Conservation (phyloP, 805 yeast genomes). For the Soucietia sequanensis region DNA sequence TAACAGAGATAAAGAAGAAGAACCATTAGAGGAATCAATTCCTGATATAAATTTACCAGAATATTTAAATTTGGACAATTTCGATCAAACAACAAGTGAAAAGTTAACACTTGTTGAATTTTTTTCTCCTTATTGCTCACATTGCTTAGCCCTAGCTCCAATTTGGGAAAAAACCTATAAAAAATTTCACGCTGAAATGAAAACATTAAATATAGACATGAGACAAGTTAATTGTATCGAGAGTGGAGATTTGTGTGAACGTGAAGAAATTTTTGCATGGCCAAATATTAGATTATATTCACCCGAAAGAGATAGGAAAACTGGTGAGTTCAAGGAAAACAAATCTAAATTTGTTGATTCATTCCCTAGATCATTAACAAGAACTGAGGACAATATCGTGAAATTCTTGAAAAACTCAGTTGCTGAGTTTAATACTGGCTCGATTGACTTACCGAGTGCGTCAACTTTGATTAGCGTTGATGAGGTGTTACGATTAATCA, state of each 20-base stretch:
- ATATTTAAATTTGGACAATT: constrained; percentile 48
- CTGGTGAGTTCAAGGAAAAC: constrained; percentile 23
- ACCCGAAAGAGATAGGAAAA: constrained; percentile 40
- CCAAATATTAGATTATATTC: constrained; percentile 74
- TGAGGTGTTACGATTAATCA: constrained; percentile 46
- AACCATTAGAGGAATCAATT: constrained; percentile 4
- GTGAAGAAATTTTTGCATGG: constrained; percentile 61
- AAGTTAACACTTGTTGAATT: constrained; percentile 81
- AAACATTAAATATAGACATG: constrained; percentile 49
- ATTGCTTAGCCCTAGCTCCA: constrained; percentile 80
- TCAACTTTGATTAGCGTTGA: constrained; percentile 40
- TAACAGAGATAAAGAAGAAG: constrained; percentile 3
- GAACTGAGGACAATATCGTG: constrained; percentile 49
- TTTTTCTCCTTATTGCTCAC: constrained; percentile 85
- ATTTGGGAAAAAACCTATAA: constrained; percentile 71
- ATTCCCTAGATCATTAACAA: constrained; percentile 46
- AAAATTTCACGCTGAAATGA: constrained; percentile 44
- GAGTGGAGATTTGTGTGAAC: constrained; percentile 79
- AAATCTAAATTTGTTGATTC: constrained; percentile 33
- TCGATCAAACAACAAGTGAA: constrained; percentile 46
- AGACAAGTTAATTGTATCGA: constrained; percentile 83
- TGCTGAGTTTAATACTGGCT: constrained; percentile 41
- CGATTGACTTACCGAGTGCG: constrained; percentile 38
- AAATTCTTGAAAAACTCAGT: constrained; percentile 56
- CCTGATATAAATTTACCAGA: constrained; percentile 42